These are phyloP conservation scores for Leccinum boreale DNA, from an alignment of 768 basidiomycete species.

Conservation along the genomic window DNA sequence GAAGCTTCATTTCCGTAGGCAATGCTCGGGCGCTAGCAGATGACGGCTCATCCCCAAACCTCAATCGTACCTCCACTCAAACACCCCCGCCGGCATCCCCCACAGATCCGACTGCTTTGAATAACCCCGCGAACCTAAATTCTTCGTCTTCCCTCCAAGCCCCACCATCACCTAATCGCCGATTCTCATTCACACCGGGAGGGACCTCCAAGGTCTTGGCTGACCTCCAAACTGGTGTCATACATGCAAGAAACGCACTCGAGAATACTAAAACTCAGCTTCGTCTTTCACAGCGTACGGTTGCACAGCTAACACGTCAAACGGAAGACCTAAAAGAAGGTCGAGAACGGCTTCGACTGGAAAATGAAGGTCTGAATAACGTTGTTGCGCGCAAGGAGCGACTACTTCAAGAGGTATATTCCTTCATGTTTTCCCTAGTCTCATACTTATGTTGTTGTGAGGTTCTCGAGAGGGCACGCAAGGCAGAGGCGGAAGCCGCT, in stretches of 20 bases:
- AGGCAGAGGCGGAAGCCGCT: conserved; percentile 76
- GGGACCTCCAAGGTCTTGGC: conserved; percentile 87
- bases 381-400: conserved; percentile 87
- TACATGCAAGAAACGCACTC: conserved; percentile 73
- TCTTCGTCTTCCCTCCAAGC: conserved; percentile 41
- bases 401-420: conserved; percentile 73
- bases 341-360: conserved; percentile 73
- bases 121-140: conserved; percentile 27
- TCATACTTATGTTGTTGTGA: conserved; percentile 22
- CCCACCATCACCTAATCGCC: conserved; percentile 48
- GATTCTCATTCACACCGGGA: conserved; percentile 63
- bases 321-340: conserved; percentile 88
- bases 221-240: conserved; percentile 81
- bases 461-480: conserved; percentile 82
- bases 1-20: conserved; percentile 42
- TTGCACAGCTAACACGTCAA: conserved; percentile 80
- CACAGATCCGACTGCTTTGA: conserved; percentile 34
- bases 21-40: conserved; percentile 84
- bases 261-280: conserved; percentile 87
- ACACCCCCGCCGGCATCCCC: conserved; percentile 30
- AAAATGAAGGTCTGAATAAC: conserved; percentile 86
- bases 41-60: conserved; percentile 47
- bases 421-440: background rate
- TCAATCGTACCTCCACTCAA: conserved; percentile 30
- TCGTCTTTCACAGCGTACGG: conserved; percentile 74